A percentile compares a stretch with the other conserved stretches of the same genome.
Conservation (phyloP, 1,139 yeast species). For the Kodamaea derodonti region DNA sequence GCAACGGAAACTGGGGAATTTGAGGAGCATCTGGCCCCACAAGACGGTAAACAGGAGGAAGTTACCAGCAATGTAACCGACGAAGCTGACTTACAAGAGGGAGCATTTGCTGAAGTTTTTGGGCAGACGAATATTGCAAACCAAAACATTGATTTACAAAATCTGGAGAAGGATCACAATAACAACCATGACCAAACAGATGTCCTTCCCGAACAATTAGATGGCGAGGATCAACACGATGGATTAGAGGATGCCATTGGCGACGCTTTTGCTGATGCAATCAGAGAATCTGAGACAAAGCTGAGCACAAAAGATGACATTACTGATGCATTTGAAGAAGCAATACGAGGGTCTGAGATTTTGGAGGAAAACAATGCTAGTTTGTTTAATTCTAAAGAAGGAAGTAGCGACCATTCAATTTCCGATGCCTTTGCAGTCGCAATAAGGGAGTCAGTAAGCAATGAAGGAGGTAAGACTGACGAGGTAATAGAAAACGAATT, state of each 20-base stretch:
- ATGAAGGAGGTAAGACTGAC: too few relatives aligned
- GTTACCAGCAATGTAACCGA: neutral
- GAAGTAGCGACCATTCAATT: too few relatives aligned
- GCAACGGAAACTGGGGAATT: neutral
- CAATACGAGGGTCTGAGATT: neutral
- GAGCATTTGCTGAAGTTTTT: too few relatives aligned
- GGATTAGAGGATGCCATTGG: conserved; percentile 13
- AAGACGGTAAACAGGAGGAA: neutral
- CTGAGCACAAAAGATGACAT: too few relatives aligned
- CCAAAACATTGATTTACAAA: too few relatives aligned
- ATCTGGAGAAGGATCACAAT: neutral
- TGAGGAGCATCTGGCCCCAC: neutral
- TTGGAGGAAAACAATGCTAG: neutral
- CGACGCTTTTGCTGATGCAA: conserved; percentile 8
- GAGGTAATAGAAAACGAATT: conserved; percentile 10
- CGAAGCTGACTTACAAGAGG: too few relatives aligned
- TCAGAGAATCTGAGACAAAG: conserved; percentile 1
- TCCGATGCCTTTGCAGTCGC: conserved; percentile 21
- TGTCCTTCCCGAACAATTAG: too few relatives aligned
- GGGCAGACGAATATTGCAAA: too few relatives aligned
- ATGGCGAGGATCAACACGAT: conserved; percentile 1
- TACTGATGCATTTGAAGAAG: conserved; percentile 5
- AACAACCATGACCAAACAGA: neutral
- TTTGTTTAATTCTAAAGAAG: too few relatives aligned
- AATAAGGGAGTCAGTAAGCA: conserved; percentile 1